A percentile compares a stretch with the other conserved stretches of the same genome.
These are phyloP conservation scores for Thozetella sp. DNA, from an alignment of 495 filamentous ascomycete genomes.

Conservation along the genomic window DNA sequence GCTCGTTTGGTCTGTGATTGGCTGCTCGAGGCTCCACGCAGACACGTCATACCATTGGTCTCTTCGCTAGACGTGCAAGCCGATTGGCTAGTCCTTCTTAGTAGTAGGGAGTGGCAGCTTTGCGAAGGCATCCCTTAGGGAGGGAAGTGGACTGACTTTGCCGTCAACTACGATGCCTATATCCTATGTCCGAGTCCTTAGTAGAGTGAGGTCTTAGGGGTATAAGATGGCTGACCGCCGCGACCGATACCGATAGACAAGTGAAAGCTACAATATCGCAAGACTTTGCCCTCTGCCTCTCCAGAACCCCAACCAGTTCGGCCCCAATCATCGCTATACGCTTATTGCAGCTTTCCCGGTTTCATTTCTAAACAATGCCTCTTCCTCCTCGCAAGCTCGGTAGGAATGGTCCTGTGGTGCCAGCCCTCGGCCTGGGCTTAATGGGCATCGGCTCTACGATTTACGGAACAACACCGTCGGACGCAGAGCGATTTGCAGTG, in stretches of 20 bases:
- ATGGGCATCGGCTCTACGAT: constrained; percentile 50
- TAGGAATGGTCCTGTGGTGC: constrained; percentile 53
- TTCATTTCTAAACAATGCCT: no score
- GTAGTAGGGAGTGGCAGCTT: background rate
- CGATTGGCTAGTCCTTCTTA: background rate
- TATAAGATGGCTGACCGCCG: background rate
- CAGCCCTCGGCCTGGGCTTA: constrained; percentile 55
- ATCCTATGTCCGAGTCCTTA: background rate
- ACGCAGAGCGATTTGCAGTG: constrained; percentile 47
- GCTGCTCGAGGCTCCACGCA: background rate
- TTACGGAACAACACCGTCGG: constrained; percentile 39
- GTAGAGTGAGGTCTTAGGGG: background rate
- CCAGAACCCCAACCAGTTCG: constrained; percentile 7
- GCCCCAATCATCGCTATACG: background rate
- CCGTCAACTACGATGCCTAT: background rate
- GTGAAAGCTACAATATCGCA: background rate
- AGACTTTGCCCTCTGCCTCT: background rate
- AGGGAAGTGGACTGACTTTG: background rate
- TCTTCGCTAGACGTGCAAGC: background rate
- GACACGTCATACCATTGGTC: background rate
- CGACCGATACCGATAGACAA: background rate
- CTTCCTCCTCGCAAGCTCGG: constrained; percentile 44
- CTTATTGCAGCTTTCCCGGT: no score
- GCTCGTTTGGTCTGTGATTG: background rate
- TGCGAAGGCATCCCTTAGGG: background rate